A percentile compares a stretch with the other conserved stretches of the same genome.
phyloP scores from a whole-genome alignment of 805 yeast species.

The Teunomyces kruisii region DNA sequence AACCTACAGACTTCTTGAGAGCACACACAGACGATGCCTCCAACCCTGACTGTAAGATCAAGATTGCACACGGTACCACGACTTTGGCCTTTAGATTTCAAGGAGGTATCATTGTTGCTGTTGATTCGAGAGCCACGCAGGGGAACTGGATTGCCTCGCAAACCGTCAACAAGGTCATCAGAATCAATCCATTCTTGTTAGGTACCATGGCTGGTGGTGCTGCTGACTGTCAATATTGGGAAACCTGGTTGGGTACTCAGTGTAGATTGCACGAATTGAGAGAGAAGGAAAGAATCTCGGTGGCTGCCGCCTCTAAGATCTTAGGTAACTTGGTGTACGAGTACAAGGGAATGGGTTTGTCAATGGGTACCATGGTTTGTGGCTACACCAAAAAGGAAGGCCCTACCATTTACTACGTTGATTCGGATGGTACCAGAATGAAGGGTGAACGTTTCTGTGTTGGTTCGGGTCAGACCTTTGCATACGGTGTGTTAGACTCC shows the following conservation, averaged over 20 bases:
- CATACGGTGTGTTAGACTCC: conserved; percentile 95
- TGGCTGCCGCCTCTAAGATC: conserved; percentile 95
- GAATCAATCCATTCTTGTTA: conserved; percentile 89
- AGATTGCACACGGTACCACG: conserved; percentile 98
- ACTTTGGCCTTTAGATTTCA: conserved; percentile 94
- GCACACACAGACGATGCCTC: conserved; percentile 97
- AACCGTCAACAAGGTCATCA: conserved; percentile 95
- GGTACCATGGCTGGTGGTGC: conserved; percentile 99
- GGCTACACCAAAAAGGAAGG: conserved; percentile 95
- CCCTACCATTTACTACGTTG: conserved; percentile 93
- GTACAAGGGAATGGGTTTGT: conserved; percentile 97
- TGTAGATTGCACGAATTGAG: conserved; percentile 93
- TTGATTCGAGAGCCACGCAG: conserved; percentile 96
- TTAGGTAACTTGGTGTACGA: conserved; percentile 85
- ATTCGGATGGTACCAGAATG: conserved; percentile 93
- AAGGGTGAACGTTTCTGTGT: conserved; percentile 95
- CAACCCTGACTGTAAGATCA: conserved; percentile 92
- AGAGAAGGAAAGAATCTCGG: conserved; percentile 91
- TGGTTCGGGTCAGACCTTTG: conserved; percentile 99
- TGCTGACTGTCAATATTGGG: conserved; percentile 99
- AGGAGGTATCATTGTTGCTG: conserved; percentile 95
- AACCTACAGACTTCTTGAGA: conserved; percentile 88
- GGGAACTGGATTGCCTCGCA: conserved; percentile 98
- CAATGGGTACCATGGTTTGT: conserved; percentile 99
- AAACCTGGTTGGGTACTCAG: conserved; percentile 97